phyloP scores from a whole-genome alignment of 1,284 basidiomycete genomes.

The Sphaerobolus stellatus region DNA sequence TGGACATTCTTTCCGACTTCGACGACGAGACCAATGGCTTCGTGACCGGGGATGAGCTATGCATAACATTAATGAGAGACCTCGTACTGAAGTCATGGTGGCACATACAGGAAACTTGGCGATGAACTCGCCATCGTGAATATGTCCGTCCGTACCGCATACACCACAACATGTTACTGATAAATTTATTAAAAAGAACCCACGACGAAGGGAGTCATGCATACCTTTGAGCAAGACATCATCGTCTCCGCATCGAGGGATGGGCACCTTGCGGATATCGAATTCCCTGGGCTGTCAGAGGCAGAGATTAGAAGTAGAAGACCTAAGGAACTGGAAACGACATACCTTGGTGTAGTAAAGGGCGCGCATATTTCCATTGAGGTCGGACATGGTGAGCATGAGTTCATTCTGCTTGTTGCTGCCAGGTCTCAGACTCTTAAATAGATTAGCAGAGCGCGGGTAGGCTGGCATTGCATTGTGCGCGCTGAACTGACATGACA shows the following conservation, averaged over 20 bases:
- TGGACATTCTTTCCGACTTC: constrained; percentile 70
- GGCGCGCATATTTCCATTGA: too few species aligned
- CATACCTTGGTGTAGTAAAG: too few species aligned
- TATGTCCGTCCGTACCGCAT: constrained; percentile 77
- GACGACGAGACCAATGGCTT: constrained; percentile 70
- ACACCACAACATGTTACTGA: constrained; percentile 55
- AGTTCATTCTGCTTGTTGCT: too few species aligned
- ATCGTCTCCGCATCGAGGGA: constrained; percentile 60
- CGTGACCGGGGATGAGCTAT: constrained; percentile 80
- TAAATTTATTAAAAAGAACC: constrained; percentile 3
- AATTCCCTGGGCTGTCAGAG: constrained; percentile 70
- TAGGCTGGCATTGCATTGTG: too few species aligned
- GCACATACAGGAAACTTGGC: constrained; percentile 68
- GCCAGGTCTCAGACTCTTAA: too few species aligned
- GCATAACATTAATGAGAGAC: constrained; percentile 15
- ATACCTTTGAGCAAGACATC: constrained; percentile 72
- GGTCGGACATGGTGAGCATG: too few species aligned
- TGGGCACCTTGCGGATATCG: constrained; percentile 58
- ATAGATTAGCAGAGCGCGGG: too few species aligned
- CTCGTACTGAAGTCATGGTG: constrained; percentile 5
- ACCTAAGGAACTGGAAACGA: too few species aligned
- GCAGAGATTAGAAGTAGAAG: too few species aligned
- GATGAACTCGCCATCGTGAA: constrained; percentile 79
- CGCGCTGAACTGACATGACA: too few species aligned
- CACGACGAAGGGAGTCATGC: constrained; percentile 3